Evolutionary conservation across 345 rosid species (phyloP).

Genomic region (Zanthoxylum bungeanum): DNA sequence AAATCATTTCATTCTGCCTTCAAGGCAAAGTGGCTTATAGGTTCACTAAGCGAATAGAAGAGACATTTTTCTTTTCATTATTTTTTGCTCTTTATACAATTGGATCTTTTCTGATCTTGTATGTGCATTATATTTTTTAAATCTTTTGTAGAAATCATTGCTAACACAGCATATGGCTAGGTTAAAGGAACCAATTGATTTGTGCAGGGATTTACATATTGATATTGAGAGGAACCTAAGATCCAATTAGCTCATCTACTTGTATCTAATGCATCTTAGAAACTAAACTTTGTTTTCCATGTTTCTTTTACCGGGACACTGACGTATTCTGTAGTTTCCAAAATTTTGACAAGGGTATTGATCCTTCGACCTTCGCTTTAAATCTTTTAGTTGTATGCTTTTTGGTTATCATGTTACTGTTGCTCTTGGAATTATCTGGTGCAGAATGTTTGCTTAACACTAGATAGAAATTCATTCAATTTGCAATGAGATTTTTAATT

Average conservation of each 20-base stretch:
- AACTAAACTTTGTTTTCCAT: background rate
- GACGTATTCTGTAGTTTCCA: background rate
- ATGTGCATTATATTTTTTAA: background rate
- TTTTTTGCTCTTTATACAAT: background rate
- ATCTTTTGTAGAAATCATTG: background rate
- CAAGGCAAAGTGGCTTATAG: background rate
- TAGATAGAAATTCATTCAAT: background rate
- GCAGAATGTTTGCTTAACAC: background rate
- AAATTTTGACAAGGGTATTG: background rate
- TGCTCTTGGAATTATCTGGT: background rate
- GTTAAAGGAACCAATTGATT: background rate
- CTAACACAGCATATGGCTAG: background rate
- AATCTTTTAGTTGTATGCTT: background rate
- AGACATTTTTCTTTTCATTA: background rate
- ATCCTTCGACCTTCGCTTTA: too few species aligned
- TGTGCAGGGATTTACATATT: background rate
- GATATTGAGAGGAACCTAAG: background rate
- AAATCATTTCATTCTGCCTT: background rate
- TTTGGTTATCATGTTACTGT: background rate
- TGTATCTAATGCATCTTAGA: background rate
- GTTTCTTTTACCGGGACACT: background rate
- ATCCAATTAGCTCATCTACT: background rate
- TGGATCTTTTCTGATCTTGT: constrained; percentile 2
- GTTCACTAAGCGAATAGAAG: background rate
- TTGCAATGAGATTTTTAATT: background rate